Base-by-base conservation (phyloP, 2,329 filamentous ascomycete species). In the Ophiognomonia clavigignenti-juglandacearum region DNA sequence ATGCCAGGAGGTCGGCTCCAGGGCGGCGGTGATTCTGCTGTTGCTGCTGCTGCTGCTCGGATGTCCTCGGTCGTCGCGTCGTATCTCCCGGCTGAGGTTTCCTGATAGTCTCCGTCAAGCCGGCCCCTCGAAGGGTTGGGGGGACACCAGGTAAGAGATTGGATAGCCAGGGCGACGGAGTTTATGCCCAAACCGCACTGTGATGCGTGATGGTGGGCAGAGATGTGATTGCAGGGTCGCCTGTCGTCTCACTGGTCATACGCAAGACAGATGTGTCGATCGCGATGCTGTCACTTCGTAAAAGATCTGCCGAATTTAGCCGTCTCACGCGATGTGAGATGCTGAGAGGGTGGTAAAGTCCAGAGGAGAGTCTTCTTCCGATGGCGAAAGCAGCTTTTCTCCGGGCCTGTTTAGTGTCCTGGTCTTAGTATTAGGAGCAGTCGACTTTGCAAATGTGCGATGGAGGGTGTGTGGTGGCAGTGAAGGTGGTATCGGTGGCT, bases 91-190 rank as follows among this genome's bases (percentile, higher is more conserved):
- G 42, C 42, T 32, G 32, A 14, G 23, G 23, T 24, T 35, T 38
- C 44, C 50, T 50, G 50, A 46, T 50, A 39, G 44, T 51, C 44
- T 53, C 51, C 48, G 37, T 53, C 51, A 45, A 51, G 34, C 43
- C 52, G 50, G 39, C 50, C 44, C 37, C 48, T 50, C 37, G 46
- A 39, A 56, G 40, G 39, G 46, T 53, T 53, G 53, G 37, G 48
- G 38, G 50, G 43, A 39, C 47, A 51, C 54, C 54, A 54, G 45
- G 50, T 35, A 48, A 46, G 42, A 34, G 56, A 52, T 48, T 54
- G 51, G 56, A 57, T 54, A 55, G 57, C 57, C 57, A 59, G 51
- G 42, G 53, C 50, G 54, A 55, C 49, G 22, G 40, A 38, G 37
- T 43, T n/a, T 48, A 44, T 41, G 44, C 20, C 23, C 51, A 48